Conservation (phyloP, 306 rosid genomes). For the Myrica gale region DNA sequence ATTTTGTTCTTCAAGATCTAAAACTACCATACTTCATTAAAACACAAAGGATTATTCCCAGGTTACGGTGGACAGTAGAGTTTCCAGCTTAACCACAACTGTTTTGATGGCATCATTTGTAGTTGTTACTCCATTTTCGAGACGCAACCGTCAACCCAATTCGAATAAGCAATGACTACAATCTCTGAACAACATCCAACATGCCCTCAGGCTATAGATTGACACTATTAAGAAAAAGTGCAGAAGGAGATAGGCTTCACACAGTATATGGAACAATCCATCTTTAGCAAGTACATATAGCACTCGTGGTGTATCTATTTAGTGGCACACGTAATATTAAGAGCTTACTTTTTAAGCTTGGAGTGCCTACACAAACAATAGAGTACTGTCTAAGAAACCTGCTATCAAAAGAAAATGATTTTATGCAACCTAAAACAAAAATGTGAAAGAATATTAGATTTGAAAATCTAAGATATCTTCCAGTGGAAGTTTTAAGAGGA, state of each 20-base stretch:
- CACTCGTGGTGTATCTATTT: conserved; percentile 20
- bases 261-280: neutral
- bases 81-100: neutral
- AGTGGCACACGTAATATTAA: conserved; percentile 24
- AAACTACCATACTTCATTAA: neutral
- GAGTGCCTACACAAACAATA: conserved; percentile 18
- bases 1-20: neutral
- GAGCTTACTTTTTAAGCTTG: conserved; percentile 16
- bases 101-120: neutral
- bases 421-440: conserved; percentile 18
- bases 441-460: conserved; percentile 12
- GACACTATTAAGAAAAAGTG: neutral
- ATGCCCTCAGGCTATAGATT: neutral
- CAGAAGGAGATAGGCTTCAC: neutral
- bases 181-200: neutral
- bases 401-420: conserved; percentile 9
- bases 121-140: neutral
- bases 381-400: conserved; percentile 19
- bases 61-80: neutral
- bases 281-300: neutral
- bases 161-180: neutral
- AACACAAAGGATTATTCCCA: neutral
- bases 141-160: neutral
- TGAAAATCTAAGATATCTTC: conserved; percentile 29
- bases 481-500: conserved; percentile 6